These are phyloP conservation scores for Prinsepia uniflora DNA, from an alignment of 306 rosid genomes.

Conservation along the genomic window DNA sequence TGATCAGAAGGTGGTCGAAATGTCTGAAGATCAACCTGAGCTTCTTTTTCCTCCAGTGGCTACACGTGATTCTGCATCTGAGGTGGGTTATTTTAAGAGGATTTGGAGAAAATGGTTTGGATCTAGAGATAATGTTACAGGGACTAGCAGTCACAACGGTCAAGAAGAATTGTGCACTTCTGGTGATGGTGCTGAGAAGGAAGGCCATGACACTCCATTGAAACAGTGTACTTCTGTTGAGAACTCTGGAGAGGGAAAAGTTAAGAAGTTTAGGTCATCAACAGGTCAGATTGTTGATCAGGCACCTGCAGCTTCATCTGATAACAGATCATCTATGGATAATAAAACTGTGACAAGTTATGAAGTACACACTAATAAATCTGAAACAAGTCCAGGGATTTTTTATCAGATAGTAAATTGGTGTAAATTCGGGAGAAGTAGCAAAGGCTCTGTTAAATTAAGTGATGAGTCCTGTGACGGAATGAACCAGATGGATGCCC, in stretches of 20 bases:
- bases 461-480: slow-evolving; percentile 31
- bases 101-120: slow-evolving; percentile 35
- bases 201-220: slow-evolving; percentile 14
- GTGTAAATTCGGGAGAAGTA: slow-evolving; percentile 44
- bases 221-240: slow-evolving; percentile 5
- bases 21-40: slow-evolving; percentile 18
- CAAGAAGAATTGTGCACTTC: slow-evolving; percentile 31
- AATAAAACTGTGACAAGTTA: slow-evolving; percentile 27
- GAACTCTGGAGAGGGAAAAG: slow-evolving; percentile 22
- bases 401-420: slow-evolving; percentile 36
- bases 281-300: slow-evolving; percentile 35
- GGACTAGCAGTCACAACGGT: slow-evolving; percentile 23
- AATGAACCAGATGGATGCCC: slow-evolving; percentile 19
- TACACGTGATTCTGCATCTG: slow-evolving; percentile 22
- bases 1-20: slow-evolving; percentile 22
- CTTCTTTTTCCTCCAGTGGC: slow-evolving; percentile 2
- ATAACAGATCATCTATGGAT: slow-evolving; percentile 29
- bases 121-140: slow-evolving; percentile 25
- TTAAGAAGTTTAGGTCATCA: slow-evolving; percentile 26
- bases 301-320: slow-evolving; percentile 24
- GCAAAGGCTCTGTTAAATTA: slow-evolving; percentile 22
- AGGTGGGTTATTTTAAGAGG: slow-evolving; percentile 34
- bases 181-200: slow-evolving; percentile 28
- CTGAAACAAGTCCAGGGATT: slow-evolving; percentile 30
- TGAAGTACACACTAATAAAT: slow-evolving; percentile 20